phyloP scores from a whole-genome alignment of 768 basidiomycete species.

The Termitomyces sp. region DNA sequence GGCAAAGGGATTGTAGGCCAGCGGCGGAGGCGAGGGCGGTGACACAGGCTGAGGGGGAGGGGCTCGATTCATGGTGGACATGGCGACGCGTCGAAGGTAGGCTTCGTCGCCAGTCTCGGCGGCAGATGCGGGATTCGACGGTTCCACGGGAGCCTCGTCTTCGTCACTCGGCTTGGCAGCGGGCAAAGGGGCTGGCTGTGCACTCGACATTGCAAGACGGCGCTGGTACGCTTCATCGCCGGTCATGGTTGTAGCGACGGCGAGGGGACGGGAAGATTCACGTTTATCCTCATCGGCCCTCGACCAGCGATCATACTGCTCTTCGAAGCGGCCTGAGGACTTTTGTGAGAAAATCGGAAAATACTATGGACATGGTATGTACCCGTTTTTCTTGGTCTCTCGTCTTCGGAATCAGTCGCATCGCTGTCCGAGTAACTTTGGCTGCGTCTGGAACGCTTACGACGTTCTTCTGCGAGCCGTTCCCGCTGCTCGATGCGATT shows the following conservation, averaged over 20 bases:
- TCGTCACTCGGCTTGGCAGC: conserved; percentile 15
- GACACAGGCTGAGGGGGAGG: conserved; percentile 20
- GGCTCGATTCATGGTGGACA: conserved; percentile 35
- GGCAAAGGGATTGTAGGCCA: conserved; percentile 69
- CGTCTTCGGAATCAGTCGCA: conserved; percentile 58
- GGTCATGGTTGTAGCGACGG: conserved; percentile 42
- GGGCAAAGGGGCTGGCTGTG: conserved; percentile 21
- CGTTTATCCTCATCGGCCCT: conserved; percentile 43
- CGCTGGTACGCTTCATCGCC: conserved; percentile 82
- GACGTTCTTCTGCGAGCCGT: conserved; percentile 52
- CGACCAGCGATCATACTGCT: conserved; percentile 48
- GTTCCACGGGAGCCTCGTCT: conserved; percentile 14
- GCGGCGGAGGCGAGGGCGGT: conserved; percentile 42
- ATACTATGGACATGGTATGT: conserved; percentile 10
- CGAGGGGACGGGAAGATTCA: conserved; percentile 25
- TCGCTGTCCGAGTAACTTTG: conserved; percentile 66
- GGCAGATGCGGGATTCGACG: conserved; percentile 11
- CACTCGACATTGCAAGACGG: conserved; percentile 63
- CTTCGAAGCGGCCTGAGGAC: conserved; percentile 42
- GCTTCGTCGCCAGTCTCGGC: conserved; percentile 63
- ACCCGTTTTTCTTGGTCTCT: conserved; percentile 68
- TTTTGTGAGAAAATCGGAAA: conserved; percentile 5
- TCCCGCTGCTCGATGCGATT: conserved; percentile 73
- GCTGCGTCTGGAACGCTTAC: conserved; percentile 51
- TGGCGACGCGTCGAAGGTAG: conserved; percentile 55